Percentiles rank a stretch among this genome's conserved stretches.
These are phyloP conservation scores for Aspergillus egyptiacus DNA, from an alignment of 495 filamentous ascomycete genomes.

Conservation along the genomic window DNA sequence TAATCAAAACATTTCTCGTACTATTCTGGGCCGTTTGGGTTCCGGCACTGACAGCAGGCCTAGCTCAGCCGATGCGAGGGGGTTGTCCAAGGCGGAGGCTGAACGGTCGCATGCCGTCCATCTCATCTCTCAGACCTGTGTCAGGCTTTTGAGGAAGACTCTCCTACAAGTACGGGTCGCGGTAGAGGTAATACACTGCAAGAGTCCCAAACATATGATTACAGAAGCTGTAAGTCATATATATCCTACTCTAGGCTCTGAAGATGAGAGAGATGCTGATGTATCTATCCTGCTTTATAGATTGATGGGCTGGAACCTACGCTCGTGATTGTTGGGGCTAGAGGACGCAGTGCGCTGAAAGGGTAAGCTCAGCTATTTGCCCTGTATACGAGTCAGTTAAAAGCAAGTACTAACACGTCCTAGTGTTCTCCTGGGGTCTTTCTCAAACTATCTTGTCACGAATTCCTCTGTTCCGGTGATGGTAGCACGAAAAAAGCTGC, in stretches of 20 bases:
- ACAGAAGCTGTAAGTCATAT: conserved; percentile 64
- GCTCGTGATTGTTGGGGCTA: conserved; percentile 85
- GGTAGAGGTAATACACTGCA: conserved; percentile 96
- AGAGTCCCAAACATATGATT: conserved; percentile 81
- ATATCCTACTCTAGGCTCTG: neutral
- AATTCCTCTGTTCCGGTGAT: conserved; percentile 96
- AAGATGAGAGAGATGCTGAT: conserved; percentile 9
- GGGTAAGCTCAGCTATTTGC: conserved; percentile 53
- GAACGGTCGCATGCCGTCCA: conserved; percentile 72
- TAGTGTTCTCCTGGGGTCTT: conserved; percentile 87
- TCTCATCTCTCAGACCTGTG: conserved; percentile 70
- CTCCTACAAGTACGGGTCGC: conserved; percentile 83
- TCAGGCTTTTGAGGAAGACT: conserved; percentile 82
- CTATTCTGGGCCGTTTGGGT: conserved; percentile 31
- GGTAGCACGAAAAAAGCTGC: conserved; percentile 77
- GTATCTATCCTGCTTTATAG: conserved; percentile 32
- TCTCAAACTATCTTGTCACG: conserved; percentile 93
- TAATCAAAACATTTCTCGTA: conserved; percentile 25
- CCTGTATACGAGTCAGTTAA: neutral
- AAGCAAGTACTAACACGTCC: conserved; percentile 8
- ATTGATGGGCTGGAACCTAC: conserved; percentile 90
- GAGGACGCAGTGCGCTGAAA: conserved; percentile 85
- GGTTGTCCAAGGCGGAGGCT: conserved; percentile 56
- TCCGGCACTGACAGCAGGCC: conserved; percentile 38
- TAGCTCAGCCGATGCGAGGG: conserved; percentile 38